Evolutionary conservation across 345 rosid species (phyloP).

Genomic region (Cardamine occulta): DNA sequence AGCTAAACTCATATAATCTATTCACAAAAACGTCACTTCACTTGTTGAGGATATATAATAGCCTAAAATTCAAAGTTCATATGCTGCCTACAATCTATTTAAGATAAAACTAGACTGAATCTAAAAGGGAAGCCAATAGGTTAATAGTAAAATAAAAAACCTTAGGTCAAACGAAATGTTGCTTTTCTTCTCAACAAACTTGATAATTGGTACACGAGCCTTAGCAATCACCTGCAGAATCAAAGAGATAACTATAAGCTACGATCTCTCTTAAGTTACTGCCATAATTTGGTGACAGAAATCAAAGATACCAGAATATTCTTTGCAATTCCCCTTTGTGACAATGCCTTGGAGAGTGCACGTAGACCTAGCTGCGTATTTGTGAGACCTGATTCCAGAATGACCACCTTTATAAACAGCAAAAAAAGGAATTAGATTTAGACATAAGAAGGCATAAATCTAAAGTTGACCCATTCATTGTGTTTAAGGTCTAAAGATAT

Average conservation of each 20-base stretch:
- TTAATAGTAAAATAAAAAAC: conserved; percentile 38
- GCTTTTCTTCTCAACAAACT: conserved; percentile 88
- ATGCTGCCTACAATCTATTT: background rate
- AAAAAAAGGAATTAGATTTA: conserved; percentile 19
- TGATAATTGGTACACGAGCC: conserved; percentile 95
- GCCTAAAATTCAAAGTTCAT: background rate
- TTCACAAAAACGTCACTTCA: background rate
- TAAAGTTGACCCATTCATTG: background rate
- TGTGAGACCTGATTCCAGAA: conserved; percentile 71
- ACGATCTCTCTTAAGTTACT: conserved; percentile 2
- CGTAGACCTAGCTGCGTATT: conserved; percentile 74
- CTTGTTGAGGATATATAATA: background rate
- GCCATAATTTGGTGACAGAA: conserved; percentile 22
- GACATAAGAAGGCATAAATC: background rate
- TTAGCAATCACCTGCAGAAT: conserved; percentile 75
- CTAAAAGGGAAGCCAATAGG: conserved; percentile 1
- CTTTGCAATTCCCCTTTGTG: conserved; percentile 80
- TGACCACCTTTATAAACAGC: conserved; percentile 65
- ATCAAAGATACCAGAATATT: conserved; percentile 63
- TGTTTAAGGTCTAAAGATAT: background rate
- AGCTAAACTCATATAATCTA: conserved; percentile 19
- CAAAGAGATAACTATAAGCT: conserved; percentile 15
- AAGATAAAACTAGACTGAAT: background rate
- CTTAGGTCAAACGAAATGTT: conserved; percentile 83
- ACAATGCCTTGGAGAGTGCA: conserved; percentile 83